Evolutionary conservation across 495 filamentous ascomycete species (phyloP).

Genomic region (Articulospora tetracladia): DNA sequence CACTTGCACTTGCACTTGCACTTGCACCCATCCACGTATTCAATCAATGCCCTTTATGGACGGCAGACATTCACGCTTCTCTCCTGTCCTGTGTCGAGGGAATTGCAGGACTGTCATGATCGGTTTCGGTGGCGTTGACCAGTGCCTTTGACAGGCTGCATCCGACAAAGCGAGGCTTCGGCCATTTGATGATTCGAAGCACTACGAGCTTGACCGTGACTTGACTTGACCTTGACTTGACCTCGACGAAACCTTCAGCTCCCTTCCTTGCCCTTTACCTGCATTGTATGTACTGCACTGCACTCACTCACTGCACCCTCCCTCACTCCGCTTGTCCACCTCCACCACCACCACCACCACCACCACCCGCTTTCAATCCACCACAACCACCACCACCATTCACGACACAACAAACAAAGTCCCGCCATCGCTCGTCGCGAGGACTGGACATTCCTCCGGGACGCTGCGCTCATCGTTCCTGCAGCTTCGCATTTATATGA

Average conservation of each 20-base stretch:
- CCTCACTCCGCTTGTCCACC: too few relatives aligned
- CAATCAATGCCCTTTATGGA: neutral
- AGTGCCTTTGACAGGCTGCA: neutral
- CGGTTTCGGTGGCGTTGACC: neutral
- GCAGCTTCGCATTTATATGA: conserved; percentile 5
- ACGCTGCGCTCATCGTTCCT: conserved; percentile 1
- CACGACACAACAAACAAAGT: neutral
- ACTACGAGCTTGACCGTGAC: too few relatives aligned
- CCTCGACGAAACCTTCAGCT: neutral
- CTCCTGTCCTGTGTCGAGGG: too few relatives aligned
- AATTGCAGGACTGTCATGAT: neutral
- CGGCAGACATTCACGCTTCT: neutral
- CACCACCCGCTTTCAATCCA: neutral
- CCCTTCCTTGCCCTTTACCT: neutral
- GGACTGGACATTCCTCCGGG: neutral
- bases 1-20: too few relatives aligned
- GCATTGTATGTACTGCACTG: too few relatives aligned
- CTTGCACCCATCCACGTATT: too few relatives aligned
- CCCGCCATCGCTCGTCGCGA: neutral
- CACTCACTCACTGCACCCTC: neutral
- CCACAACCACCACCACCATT: neutral
- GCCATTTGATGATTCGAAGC: too few relatives aligned
- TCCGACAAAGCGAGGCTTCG: conserved; percentile 5
- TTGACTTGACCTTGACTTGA: too few relatives aligned
- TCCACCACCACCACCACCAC: too few relatives aligned